These are phyloP conservation scores for Pichia sporocuriosa DNA, from an alignment of 805 yeast species.

Conservation along the genomic window DNA sequence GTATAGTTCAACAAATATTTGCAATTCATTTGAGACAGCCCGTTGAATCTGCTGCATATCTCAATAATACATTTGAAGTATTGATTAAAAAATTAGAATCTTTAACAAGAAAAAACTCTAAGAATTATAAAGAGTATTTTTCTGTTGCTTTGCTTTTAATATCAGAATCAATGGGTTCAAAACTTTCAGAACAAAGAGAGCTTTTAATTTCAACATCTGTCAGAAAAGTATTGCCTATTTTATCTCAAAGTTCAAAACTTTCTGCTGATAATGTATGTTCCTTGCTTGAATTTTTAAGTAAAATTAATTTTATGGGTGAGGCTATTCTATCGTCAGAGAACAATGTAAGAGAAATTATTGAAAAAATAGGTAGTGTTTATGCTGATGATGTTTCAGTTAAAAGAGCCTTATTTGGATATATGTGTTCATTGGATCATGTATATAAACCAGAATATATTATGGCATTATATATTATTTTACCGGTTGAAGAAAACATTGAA, in stretches of 20 bases:
- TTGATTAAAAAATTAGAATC: constrained; percentile 3
- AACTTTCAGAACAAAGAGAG: background rate
- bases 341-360: constrained; percentile 11
- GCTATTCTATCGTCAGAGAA: background rate
- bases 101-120: background rate
- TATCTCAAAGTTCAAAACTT: background rate
- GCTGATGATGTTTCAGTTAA: constrained; percentile 6
- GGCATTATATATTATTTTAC: constrained; percentile 21
- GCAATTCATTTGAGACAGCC: constrained; percentile 34
- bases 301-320: background rate
- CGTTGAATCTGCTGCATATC: constrained; percentile 16
- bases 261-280: background rate
- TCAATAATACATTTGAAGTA: constrained; percentile 10
- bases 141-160: background rate
- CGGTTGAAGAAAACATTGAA: background rate
- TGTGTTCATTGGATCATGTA: constrained; percentile 7
- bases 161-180: background rate
- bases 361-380: constrained; percentile 6
- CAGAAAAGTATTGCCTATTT: background rate
- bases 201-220: background rate
- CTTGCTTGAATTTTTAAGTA: constrained; percentile 3
- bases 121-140: background rate
- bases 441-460: constrained; percentile 17
- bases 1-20: constrained; percentile 35
- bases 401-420: constrained; percentile 14